Percentiles rank a stretch among this genome's conserved stretches.
Evolutionary conservation across 306 rosid genomes (phyloP).

Genomic region (Vicia sativa): DNA sequence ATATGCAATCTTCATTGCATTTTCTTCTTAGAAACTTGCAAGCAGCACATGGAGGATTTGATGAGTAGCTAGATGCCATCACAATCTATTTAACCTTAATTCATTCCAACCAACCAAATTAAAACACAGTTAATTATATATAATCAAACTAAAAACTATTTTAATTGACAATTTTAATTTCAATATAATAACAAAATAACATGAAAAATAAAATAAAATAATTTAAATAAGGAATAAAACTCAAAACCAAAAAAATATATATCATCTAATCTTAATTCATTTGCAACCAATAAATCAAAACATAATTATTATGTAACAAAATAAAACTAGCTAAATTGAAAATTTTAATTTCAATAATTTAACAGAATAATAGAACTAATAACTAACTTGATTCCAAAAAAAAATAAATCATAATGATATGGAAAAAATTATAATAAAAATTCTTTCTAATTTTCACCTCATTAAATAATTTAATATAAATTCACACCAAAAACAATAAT

Average conservation of each 20-base stretch:
- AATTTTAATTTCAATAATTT: too few species aligned
- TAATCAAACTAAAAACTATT: slow-evolving; percentile 1
- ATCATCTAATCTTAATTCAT: too few species aligned
- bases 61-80: slow-evolving; percentile 67
- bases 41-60: slow-evolving; percentile 87
- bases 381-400: too few species aligned
- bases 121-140: neutral
- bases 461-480: too few species aligned
- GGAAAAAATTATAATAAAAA: too few species aligned
- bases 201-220: too few species aligned
- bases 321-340: neutral
- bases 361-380: too few species aligned
- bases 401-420: too few species aligned
- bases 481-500: too few species aligned
- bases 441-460: too few species aligned
- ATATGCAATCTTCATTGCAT: slow-evolving; percentile 82
- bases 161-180: neutral
- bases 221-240: too few species aligned
- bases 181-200: neutral
- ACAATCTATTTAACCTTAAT: neutral
- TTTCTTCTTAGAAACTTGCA: slow-evolving; percentile 86
- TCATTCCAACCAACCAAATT: slow-evolving; percentile 13
- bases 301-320: neutral
- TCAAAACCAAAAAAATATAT: too few species aligned
- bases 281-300: neutral